Percentiles rank a stretch among this genome's conserved stretches.
Conservation (phyloP, 345 rosid species). For the Rhodamnia argentea region DNA sequence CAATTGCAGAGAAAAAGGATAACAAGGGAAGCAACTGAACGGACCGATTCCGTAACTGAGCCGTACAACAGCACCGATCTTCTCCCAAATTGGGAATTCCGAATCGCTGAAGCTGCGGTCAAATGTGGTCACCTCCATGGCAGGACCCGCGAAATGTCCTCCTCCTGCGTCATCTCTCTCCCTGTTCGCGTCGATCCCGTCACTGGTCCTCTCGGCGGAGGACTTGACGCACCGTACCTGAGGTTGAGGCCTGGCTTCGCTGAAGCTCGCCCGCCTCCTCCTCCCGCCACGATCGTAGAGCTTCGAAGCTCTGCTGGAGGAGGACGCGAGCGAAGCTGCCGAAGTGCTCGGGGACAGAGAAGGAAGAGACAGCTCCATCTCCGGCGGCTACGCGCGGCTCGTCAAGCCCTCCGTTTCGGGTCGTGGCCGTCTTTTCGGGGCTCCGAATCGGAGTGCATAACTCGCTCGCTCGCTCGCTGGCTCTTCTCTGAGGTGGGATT, state of each 20-base stretch:
- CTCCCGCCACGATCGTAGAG: not conserved
- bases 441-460: not conserved
- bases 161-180: constrained; percentile 26
- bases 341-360: not conserved
- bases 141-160: constrained; percentile 30
- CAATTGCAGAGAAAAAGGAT: not conserved
- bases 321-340: not conserved
- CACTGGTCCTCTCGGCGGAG: constrained; percentile 7
- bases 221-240: not conserved
- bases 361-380: constrained; percentile 4
- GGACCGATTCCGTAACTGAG: constrained; percentile 89
- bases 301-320: not conserved
- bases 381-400: not conserved
- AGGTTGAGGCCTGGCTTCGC: not conserved
- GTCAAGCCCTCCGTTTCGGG: not conserved
- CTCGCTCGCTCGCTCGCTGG: not conserved
- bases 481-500: not conserved
- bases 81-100: constrained; percentile 85
- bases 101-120: constrained; percentile 53
- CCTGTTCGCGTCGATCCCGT: constrained; percentile 27
- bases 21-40: constrained; percentile 4
- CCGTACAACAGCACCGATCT: constrained; percentile 79
- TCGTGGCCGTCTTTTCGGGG: not conserved
- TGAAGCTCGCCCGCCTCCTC: not conserved
- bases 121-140: constrained; percentile 71